These are phyloP conservation scores for Rubia balearica DNA, from an alignment of 305 asterid species.

Conservation along the genomic window DNA sequence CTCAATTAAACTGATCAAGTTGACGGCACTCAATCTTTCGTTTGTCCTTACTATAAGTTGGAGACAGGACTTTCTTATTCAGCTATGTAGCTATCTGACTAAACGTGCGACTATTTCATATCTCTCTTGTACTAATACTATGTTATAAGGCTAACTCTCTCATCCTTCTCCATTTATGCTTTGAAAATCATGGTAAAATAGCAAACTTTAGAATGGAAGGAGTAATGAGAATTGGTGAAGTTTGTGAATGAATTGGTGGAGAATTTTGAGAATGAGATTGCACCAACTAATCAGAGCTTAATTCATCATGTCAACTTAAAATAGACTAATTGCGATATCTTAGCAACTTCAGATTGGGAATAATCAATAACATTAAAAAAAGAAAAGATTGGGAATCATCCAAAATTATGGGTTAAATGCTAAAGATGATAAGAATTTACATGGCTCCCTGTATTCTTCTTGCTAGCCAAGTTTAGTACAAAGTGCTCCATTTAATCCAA, in stretches of 20 bases:
- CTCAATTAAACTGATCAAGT: too few species aligned
- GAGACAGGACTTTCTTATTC: too few species aligned
- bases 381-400: not conserved
- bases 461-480: constrained; percentile 20
- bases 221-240: too few species aligned
- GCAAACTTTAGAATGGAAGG: too few species aligned
- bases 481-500: constrained; percentile 7
- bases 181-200: too few species aligned
- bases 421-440: not conserved
- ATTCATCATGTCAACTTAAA: not conserved
- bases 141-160: too few species aligned
- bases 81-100: too few species aligned
- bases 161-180: too few species aligned
- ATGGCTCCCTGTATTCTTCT: constrained; percentile 9
- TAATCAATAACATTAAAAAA: not conserved
- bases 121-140: too few species aligned
- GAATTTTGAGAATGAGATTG: constrained; percentile 2
- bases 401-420: not conserved
- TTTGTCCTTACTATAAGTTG: too few species aligned
- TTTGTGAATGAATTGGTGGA: not conserved
- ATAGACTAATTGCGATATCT: constrained; percentile 6
- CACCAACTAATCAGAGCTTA: not conserved
- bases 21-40: too few species aligned
- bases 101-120: too few species aligned
- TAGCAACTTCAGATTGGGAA: not conserved